Percentiles rank a stretch among this genome's conserved stretches.
Conservation (phyloP, 495 filamentous ascomycete genomes). For the Trichocladium uniseriatum region DNA sequence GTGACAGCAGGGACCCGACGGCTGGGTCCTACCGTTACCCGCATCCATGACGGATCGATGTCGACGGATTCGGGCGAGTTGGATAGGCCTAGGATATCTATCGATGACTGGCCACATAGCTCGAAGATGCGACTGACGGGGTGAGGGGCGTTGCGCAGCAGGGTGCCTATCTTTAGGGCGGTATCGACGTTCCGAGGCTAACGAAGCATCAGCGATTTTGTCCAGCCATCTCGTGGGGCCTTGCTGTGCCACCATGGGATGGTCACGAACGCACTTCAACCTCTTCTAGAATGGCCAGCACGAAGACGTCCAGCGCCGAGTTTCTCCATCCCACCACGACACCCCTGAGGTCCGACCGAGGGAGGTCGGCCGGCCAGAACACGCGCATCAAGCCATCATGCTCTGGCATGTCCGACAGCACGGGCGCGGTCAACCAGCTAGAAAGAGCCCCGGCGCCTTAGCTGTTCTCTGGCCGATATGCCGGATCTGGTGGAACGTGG, state of each 20-base stretch:
- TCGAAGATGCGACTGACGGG: slow-evolving; percentile 71
- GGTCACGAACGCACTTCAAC: slow-evolving; percentile 58
- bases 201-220: slow-evolving; percentile 6
- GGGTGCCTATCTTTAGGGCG: slow-evolving; percentile 72
- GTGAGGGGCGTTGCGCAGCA: slow-evolving; percentile 76
- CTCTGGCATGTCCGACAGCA: slow-evolving; percentile 61
- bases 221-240: neutral
- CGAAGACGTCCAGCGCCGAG: slow-evolving; percentile 80
- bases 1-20: slow-evolving; percentile 59
- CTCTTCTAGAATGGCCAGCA: slow-evolving; percentile 79
- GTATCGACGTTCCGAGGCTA: slow-evolving; percentile 68
- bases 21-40: slow-evolving; percentile 50
- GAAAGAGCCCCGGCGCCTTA: slow-evolving; percentile 90
- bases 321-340: slow-evolving; percentile 95
- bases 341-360: slow-evolving; percentile 60
- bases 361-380: slow-evolving; percentile 92
- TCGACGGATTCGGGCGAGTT: slow-evolving; percentile 47
- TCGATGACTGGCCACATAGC: slow-evolving; percentile 68
- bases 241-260: too few relatives aligned
- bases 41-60: slow-evolving; percentile 62
- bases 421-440: slow-evolving; percentile 38
- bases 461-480: slow-evolving; percentile 90
- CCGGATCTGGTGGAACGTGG: slow-evolving; percentile 71
- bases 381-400: slow-evolving; percentile 94
- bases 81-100: slow-evolving; percentile 77